Base-by-base conservation (phyloP, 352 stramenopile genomes). In the Phytophthora sp. region DNA sequence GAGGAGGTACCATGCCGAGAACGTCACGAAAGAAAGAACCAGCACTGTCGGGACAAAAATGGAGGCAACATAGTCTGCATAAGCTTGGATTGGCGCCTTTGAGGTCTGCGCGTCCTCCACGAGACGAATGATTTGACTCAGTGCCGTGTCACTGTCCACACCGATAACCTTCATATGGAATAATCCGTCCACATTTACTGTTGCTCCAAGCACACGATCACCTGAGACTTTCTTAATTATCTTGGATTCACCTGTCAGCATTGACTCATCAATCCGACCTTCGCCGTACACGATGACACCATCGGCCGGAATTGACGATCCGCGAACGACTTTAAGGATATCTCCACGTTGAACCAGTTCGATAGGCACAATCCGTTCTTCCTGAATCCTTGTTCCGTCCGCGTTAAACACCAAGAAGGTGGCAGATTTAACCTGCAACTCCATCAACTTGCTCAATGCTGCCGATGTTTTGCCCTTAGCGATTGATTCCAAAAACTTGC, bases 111-210 rank as follows among this genome's bases (percentile, higher is more conserved):
- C 98, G 26, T 98, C 91, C 74, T 99, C 95, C 21, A 99, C 96
- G 13, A 99, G 84, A n/a, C 90, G 86, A 61, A 99, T 97, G 55
- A 99, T 99, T 71, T 99, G 96, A 42, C 96, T 95, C 30, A 99
- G 59, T 13, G 96, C 88, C 12, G 96, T 99, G 62, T 98, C 89
- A 24, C 89, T 90, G 30, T 96, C 97, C 8, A 99, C 83, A 23
- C 88, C 85, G 2, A 94, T 98, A 8, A 98, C 96, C 29, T 86
- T 83, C 77, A 99, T 96, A 57, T 98, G 77, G 54, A 99, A 93
- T 16, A 96, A 74, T 0, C 91, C 93, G 21, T 97, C 80, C 44
- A 91, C 79, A 71, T 98, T 98, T 2, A 98, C 82, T 0, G 94
- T 98, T 26, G 86, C 88, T n/a, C 95, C 96, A 35, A 96, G 84